phyloP scores from a whole-genome alignment of 2,329 filamentous ascomycete genomes.

The Phaeoacremonium minimum region DNA sequence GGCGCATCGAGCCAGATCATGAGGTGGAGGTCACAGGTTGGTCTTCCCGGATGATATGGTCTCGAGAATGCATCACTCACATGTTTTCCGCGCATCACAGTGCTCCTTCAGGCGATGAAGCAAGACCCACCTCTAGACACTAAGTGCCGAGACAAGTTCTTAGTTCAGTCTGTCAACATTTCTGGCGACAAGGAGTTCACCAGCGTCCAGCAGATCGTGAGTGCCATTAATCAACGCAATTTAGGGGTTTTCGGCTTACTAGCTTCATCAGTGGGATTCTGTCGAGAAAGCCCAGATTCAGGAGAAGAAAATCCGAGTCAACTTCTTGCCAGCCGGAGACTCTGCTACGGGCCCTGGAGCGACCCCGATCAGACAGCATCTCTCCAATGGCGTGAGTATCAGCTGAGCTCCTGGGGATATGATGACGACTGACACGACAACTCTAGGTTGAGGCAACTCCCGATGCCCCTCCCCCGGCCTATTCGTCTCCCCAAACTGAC shows the following conservation, averaged over 20 bases:
- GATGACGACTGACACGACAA: slow-evolving; percentile 1
- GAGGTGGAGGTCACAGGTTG: slow-evolving; percentile 90
- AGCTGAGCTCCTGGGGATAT: neutral
- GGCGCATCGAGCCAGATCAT: slow-evolving; percentile 85
- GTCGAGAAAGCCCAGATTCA: slow-evolving; percentile 75
- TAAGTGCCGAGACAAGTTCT: slow-evolving; percentile 95
- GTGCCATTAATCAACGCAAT: slow-evolving; percentile 22
- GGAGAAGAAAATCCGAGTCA: slow-evolving; percentile 94
- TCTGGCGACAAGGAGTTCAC: slow-evolving; percentile 78
- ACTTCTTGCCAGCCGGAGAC: slow-evolving; percentile 67
- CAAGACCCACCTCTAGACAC: slow-evolving; percentile 80
- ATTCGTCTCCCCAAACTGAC: slow-evolving; percentile 21
- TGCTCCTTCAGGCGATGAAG: slow-evolving; percentile 97
- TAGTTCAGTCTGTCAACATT: slow-evolving; percentile 87
- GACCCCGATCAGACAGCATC: slow-evolving; percentile 20
- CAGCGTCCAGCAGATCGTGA: slow-evolving; percentile 76
- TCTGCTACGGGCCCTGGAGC: slow-evolving; percentile 12
- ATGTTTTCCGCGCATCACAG: slow-evolving; percentile 55
- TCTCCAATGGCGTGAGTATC: slow-evolving; percentile 21
- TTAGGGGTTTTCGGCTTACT: neutral
- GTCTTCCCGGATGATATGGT: slow-evolving; percentile 17
- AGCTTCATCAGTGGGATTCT: slow-evolving; percentile 62
- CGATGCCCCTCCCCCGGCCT: slow-evolving; percentile 22
- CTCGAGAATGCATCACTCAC: slow-evolving; percentile 1
- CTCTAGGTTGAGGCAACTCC: slow-evolving; percentile 24